Base-by-base conservation (phyloP, 192 early-diverging fungal genomes). In the Backusella tarrabulga region DNA sequence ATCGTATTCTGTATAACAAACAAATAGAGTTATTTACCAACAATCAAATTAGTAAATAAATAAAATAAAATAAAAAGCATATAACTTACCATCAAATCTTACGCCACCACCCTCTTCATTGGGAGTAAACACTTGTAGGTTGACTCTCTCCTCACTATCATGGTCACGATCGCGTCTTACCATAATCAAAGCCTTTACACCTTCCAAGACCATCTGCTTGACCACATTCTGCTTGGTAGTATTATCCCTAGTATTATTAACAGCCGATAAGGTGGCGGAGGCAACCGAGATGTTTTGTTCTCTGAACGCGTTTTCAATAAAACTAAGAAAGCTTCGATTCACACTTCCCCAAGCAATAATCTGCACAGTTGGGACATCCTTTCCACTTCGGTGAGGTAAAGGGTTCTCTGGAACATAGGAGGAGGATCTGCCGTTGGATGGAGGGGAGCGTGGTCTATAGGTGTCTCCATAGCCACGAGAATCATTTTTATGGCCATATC, bases 121-220 rank as follows among this genome's bases (percentile, higher is more conserved):
- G 15, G 74, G 74, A 8, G 56, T 38, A 21, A 75, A 75, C 44
- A 66, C 60, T 36, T 75, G 74, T 5, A 75, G 35, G 38, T 75
- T 44, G 1, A 75, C 63, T 42, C 68, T 75, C 8, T 40, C 41
- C 11, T 63, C 23, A 17, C 7, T 50, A n/a, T 75, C 36, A 19
- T n/a, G 7, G 9, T 63, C 60, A 26, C 41, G 35, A 2, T 66
- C 38, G 21, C 60, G 74, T 38, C 41, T 32, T 23, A 75, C 34
- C 34, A 75, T 68, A 8, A 75, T 40, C 6, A 75, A 23, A 21
- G 74, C 74, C 19, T 75, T 75, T 11, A 75, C 74, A 68, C 74
- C 74, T 68, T 75, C 74, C 9, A 67, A 15, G 6, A 75, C 38
- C 74, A 75, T 68, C 12, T 75, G 74, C 34, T 68, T 67, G 5